phyloP scores from a whole-genome alignment of 169 alveolate genomes.

The Cryptosporidium sp. region DNA sequence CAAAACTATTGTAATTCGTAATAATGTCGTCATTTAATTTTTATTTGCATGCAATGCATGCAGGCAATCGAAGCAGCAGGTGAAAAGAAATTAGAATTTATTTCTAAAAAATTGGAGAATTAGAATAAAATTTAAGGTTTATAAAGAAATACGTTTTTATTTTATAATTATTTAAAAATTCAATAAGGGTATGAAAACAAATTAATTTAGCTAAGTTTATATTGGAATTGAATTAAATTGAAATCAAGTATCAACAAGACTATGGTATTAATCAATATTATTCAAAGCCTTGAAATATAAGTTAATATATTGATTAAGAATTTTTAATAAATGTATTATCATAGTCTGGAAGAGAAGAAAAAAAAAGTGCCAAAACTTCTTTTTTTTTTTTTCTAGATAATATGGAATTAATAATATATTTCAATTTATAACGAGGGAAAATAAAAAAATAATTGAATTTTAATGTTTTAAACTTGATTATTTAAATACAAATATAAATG shows the following conservation, averaged over 20 bases:
- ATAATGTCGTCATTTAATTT: background rate
- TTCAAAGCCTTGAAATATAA: too few species aligned
- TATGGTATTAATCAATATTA: too few species aligned
- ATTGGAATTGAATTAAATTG: background rate
- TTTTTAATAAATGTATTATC: too few species aligned
- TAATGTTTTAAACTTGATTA: background rate
- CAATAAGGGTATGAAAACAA: background rate
- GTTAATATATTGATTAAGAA: too few species aligned
- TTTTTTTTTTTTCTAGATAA: background rate
- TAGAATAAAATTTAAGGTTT: too few species aligned
- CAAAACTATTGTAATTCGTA: background rate
- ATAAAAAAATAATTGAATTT: background rate
- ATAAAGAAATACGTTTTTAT: too few species aligned
- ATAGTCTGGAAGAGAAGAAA: too few species aligned
- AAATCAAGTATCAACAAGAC: too few species aligned
- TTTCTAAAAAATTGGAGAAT: too few species aligned
- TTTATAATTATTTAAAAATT: too few species aligned
- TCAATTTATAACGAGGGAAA: background rate
- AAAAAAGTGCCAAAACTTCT: too few species aligned
- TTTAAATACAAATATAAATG: background rate
- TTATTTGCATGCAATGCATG: background rate
- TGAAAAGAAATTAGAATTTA: too few species aligned
- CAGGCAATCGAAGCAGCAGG: background rate
- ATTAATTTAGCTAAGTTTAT: background rate
- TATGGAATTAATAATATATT: background rate